Percentiles rank a stretch among this genome's conserved stretches.
Evolutionary conservation across 306 rosid genomes (phyloP).

Genomic region (Citrullus colocynthis): DNA sequence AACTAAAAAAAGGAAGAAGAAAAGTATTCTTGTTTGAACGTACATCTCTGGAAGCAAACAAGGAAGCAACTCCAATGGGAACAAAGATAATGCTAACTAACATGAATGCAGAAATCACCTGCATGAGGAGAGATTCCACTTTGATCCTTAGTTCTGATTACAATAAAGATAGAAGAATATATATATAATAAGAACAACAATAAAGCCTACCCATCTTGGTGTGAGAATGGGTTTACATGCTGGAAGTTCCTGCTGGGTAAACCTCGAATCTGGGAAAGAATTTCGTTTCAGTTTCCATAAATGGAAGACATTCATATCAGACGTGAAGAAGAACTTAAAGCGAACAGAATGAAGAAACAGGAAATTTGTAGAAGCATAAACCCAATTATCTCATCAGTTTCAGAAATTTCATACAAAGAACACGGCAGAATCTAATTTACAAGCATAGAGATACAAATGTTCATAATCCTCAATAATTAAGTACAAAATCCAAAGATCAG

Average conservation of each 20-base stretch:
- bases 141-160: neutral
- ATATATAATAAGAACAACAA: neutral
- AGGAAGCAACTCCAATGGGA: slow-evolving; percentile 82
- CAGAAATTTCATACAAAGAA: neutral
- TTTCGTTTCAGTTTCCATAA: neutral
- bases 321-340: neutral
- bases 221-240: slow-evolving; percentile 99
- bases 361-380: neutral
- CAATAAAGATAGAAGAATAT: neutral
- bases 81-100: slow-evolving; percentile 63
- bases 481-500: neutral
- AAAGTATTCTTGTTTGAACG: slow-evolving; percentile 8
- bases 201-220: slow-evolving; percentile 58
- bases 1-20: neutral
- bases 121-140: slow-evolving; percentile 8
- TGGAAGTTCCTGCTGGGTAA: slow-evolving; percentile 97
- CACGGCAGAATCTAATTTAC: neutral
- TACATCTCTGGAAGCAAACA: slow-evolving; percentile 78
- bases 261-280: slow-evolving; percentile 55
- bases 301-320: neutral
- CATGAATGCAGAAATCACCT: slow-evolving; percentile 91
- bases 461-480: neutral
- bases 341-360: neutral
- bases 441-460: neutral
- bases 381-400: neutral